These are phyloP conservation scores for Phytophthora hybrid DNA, from an alignment of 352 stramenopile species.

Conservation along the genomic window DNA sequence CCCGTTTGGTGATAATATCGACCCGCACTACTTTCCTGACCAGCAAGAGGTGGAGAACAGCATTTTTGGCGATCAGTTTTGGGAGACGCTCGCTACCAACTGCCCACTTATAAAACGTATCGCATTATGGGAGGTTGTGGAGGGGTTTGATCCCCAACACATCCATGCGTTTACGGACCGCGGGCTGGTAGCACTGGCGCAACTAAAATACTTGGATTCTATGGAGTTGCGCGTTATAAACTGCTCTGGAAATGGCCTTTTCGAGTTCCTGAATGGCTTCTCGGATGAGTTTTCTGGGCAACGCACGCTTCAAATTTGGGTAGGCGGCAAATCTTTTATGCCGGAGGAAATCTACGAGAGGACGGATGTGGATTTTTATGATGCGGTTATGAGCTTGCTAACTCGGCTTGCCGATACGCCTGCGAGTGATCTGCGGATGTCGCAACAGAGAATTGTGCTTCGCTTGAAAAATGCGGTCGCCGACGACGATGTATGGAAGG, in stretches of 20 bases:
- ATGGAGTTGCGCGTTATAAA: slow-evolving; percentile 50
- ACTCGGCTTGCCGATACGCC: slow-evolving; percentile 22
- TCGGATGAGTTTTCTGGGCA: slow-evolving; percentile 38
- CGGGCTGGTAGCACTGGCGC: slow-evolving; percentile 31
- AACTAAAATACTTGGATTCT: slow-evolving; percentile 38
- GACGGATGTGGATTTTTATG: slow-evolving; percentile 39
- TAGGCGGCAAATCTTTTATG: slow-evolving; percentile 12
- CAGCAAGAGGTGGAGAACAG: slow-evolving; percentile 26
- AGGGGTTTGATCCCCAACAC: slow-evolving; percentile 34
- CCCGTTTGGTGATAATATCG: slow-evolving; percentile 20
- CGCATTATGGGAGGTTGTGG: slow-evolving; percentile 41
- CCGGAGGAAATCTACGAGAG: slow-evolving; percentile 2
- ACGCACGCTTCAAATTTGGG: slow-evolving; percentile 51
- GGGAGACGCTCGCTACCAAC: slow-evolving; percentile 20
- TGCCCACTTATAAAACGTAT: slow-evolving; percentile 37
- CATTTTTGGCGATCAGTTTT: slow-evolving; percentile 50
- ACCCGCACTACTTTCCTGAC: slow-evolving; percentile 26
- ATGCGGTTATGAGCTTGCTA: slow-evolving; percentile 35
- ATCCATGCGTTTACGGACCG: slow-evolving; percentile 45
- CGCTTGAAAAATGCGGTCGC: slow-evolving; percentile 35
- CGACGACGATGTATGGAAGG: too few relatives aligned
- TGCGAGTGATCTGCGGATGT: slow-evolving; percentile 14
- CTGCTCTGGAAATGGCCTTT: slow-evolving; percentile 45
- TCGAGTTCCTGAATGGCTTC: slow-evolving; percentile 46
- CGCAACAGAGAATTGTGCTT: slow-evolving; percentile 34